Conservation (phyloP, 2,329 filamentous ascomycete species). For the Talaromyces verruculosus region DNA sequence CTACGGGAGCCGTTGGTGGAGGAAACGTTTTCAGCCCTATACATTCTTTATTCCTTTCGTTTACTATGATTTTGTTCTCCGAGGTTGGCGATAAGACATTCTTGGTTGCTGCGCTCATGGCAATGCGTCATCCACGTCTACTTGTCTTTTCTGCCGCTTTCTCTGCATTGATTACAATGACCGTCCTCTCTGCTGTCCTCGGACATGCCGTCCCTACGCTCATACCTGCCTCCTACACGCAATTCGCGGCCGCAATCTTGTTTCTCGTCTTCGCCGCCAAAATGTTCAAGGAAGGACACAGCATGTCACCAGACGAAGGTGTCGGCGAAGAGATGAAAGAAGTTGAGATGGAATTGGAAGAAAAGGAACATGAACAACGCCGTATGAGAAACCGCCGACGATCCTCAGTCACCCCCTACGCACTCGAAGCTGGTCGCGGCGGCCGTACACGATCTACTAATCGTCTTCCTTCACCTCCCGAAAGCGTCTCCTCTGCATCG, state of each 20-base stretch:
- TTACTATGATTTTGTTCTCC: conserved; percentile 96
- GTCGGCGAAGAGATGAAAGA: conserved; percentile 98
- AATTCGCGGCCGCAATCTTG: conserved; percentile 76
- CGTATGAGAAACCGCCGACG: conserved; percentile 62
- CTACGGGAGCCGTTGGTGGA: conserved; percentile 29
- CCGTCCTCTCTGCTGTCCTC: conserved; percentile 84
- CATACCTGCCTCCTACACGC: conserved; percentile 87
- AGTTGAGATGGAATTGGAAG: conserved; percentile 88
- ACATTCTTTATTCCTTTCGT: conserved; percentile 87
- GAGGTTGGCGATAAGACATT: conserved; percentile 99
- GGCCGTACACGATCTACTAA: conserved; percentile 70
- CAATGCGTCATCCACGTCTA: conserved; percentile 93
- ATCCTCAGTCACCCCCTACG: conserved; percentile 70
- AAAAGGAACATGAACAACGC: conserved; percentile 78
- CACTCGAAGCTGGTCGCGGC: conserved; percentile 75
- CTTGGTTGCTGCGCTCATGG: conserved; percentile 94
- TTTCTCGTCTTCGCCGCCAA: conserved; percentile 89
- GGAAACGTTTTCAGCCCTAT: conserved; percentile 66
- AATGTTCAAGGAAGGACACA: conserved; percentile 80
- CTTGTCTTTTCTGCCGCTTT: conserved; percentile 96
- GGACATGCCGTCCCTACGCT: conserved; percentile 89
- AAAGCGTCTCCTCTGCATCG: conserved; percentile 76
- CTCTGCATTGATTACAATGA: conserved; percentile 88
- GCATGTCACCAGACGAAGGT: conserved; percentile 85
- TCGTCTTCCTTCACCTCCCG: conserved; percentile 74